Evolutionary conservation across 2,329 filamentous ascomycete species (phyloP).

Genomic region (Nigrospora sphaerica): DNA sequence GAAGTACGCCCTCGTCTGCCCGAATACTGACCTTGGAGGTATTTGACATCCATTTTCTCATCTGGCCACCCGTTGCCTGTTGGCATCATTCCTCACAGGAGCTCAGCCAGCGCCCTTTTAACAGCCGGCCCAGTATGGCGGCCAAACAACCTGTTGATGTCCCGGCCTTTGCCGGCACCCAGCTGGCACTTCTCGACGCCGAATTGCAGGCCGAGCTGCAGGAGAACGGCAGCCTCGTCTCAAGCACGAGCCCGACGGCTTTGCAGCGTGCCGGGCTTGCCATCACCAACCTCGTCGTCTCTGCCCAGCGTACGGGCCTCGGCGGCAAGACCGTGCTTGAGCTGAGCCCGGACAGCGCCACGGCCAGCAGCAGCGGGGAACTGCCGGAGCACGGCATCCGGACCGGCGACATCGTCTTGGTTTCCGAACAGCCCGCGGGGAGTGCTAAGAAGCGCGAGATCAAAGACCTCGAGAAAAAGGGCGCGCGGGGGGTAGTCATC

Average conservation of each 20-base stretch:
- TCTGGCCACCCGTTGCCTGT: too few species aligned
- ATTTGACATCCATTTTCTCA: too few species aligned
- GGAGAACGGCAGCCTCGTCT: conserved; percentile 61
- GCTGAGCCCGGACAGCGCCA: conserved; percentile 65
- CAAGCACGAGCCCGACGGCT: conserved; percentile 58
- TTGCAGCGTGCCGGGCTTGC: conserved; percentile 75
- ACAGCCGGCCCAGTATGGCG: conserved; percentile 20
- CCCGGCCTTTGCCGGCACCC: conserved; percentile 60
- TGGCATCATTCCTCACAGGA: too few species aligned
- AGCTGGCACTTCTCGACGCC: conserved; percentile 61
- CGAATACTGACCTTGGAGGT: too few species aligned
- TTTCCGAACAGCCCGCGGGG: conserved; percentile 68
- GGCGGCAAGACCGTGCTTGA: conserved; percentile 89
- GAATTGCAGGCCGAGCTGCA: conserved; percentile 68
- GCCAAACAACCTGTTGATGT: conserved; percentile 47
- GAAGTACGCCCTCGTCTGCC: too few species aligned
- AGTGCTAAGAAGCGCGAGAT: conserved; percentile 67
- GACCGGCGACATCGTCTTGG: conserved; percentile 69
- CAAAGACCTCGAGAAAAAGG: conserved; percentile 61
- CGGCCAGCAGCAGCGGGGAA: conserved; percentile 35
- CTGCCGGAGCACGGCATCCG: conserved; percentile 71
- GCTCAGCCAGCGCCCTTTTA: too few species aligned
- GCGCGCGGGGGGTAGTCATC: conserved; percentile 64
- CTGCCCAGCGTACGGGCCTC: conserved; percentile 76
- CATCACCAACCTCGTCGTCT: conserved; percentile 66